Base-by-base conservation (phyloP, 306 rosid species). In the Heteromeles arbutifolia region DNA sequence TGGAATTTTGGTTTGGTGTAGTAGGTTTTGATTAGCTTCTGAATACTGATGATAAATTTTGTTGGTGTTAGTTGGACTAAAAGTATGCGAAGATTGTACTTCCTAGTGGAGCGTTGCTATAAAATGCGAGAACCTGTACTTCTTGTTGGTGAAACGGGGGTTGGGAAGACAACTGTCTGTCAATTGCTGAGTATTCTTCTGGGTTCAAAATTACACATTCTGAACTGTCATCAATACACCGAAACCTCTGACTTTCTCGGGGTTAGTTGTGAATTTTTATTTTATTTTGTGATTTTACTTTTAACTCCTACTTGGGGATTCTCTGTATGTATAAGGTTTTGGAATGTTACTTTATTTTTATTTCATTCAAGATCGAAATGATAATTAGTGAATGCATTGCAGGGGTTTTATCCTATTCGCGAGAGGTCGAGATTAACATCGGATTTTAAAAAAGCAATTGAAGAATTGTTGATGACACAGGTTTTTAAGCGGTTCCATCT, bases 231-330 rank as follows among this genome's bases (percentile, higher is more conserved):
- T 84, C 97, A 95, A 81, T 90, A 90, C 79, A 87, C 97, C 6
- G 98, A 95, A 85, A 92, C 98, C 26, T 88, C 98, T 69, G 98
- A 95, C 82, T 95, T 95, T 81, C 88, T 95, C 65, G 98, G 98
- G 97, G 98, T 93, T 63, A 37, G 93, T 89, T 69, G 8, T 76
- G 68, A 72, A 29, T 84, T 22, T 37, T 2, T 79, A 64, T n/a
- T 29, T 6, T 48, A 45, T 31, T 53, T 79, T 19, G 22, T 62
- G 10, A 32, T 64, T 41, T 50, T 3, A 0, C 63, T 39, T 12
- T n/a, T 64, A 43, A 17, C 13, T 32, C 25, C 8, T 53, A 24
- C 54, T 64, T 11, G 25, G 24, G 19, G 72, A 15, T 53, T n/a
- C 37, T 15, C 28, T 58, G 39, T 11, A 44, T 34, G 53, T 73